Evolutionary conservation across 2,329 filamentous ascomycete genomes (phyloP), one percentile per base, ranked within the genome.

Genomic region (Sporothrix euskadiensis): DNA sequence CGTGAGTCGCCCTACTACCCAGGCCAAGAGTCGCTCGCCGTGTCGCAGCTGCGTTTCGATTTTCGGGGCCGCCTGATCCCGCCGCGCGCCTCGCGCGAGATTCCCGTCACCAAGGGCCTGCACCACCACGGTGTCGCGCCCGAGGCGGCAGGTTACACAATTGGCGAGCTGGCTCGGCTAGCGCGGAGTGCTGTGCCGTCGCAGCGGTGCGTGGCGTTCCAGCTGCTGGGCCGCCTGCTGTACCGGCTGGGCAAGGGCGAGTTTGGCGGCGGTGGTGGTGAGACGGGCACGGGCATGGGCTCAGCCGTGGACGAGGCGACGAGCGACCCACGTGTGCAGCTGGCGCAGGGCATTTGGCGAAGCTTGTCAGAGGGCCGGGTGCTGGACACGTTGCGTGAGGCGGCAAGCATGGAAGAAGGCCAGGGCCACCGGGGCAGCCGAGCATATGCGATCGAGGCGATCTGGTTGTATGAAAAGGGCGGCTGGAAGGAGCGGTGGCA

Each of bases 41-140:
- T 94, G 1, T 90, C 92, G 0, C 89, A 92, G 47, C 87, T 99
- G 69, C 92, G 96, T 73, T 99, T 98, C 84, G 92, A 94, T 80
- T 97, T 99, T 80, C 88, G 87, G 69, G 96, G 95, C 75, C 87
- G 87, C 0, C 86, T 99, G 2, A 86, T 99, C 14, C 89, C 95
- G 0, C 96, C 96, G 0, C 87, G 89, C 68, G 87, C 89, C 47
- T 90, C 94, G 35, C 87, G 94, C 72, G 85, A 88, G 1, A 90
- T 98, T 35, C 92, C 95, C 5, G 89, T 89, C 0, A 90, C 89
- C 14, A 88, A 91, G 74, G 96, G 96, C 0, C 86, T 99, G 16
- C 96, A 99, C 81, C 95, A 99, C 81, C 96, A 99, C 81, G 94
- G 92, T 75, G 90, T 94, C 74, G 94, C 95, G 1, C 96, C 96